Conservation (phyloP, 306 rosid species). For the Geum urbanum region DNA sequence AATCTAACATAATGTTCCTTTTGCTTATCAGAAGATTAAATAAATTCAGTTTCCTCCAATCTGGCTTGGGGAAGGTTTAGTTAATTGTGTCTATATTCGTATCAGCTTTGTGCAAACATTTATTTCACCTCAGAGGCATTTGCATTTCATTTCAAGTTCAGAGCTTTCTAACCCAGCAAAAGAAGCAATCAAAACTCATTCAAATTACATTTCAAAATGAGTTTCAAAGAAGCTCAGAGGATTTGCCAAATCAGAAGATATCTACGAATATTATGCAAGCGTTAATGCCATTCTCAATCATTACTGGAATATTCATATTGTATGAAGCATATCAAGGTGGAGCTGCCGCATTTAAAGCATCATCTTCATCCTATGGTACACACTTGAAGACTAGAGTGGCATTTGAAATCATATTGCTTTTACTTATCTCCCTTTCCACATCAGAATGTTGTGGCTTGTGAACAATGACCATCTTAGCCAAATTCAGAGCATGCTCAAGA, state of each 20-base stretch:
- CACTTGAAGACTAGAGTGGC: neutral
- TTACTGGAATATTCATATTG: no score
- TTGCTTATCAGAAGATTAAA: neutral
- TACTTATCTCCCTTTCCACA: neutral
- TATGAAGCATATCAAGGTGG: no score
- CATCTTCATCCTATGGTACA: no score
- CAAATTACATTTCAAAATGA: no score
- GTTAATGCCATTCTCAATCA: neutral
- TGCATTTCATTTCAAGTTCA: neutral
- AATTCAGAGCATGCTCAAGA: neutral
- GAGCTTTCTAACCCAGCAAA: neutral
- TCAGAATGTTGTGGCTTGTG: neutral
- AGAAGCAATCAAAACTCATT: neutral
- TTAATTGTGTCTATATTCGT: neutral
- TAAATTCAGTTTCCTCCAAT: neutral
- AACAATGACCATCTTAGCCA: neutral
- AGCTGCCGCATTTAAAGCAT: no score
- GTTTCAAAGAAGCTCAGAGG: neutral
- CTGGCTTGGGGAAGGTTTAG: neutral
- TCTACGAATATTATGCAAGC: neutral
- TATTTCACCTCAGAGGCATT: neutral
- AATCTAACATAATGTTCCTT: constrained; percentile 6
- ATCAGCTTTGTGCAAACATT: neutral
- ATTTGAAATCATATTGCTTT: neutral
- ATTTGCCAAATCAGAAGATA: no score